phyloP scores from a whole-genome alignment of 768 basidiomycete genomes.

The Pseudohyphozyma bogoriensis region DNA sequence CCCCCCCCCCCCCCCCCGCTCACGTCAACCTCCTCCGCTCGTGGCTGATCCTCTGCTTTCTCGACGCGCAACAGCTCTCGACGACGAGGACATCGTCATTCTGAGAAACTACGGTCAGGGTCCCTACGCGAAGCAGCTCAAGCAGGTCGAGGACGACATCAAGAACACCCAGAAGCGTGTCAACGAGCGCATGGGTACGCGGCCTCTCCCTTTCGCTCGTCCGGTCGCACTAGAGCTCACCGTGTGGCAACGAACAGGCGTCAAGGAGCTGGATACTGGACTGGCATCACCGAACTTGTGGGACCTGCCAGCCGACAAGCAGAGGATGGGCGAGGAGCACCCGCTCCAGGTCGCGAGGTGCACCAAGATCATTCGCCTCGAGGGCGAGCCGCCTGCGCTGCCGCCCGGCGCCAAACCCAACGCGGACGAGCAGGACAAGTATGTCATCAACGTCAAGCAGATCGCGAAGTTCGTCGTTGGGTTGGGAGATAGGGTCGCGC shows the following conservation, averaged over 20 bases:
- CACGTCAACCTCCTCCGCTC: not conserved
- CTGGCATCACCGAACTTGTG: constrained; percentile 92
- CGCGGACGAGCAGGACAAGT: constrained; percentile 97
- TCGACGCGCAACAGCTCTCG: constrained; percentile 58
- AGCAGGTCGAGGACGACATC: constrained; percentile 81
- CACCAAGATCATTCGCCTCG: constrained; percentile 86
- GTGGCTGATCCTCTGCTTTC: not conserved
- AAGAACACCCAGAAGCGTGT: constrained; percentile 90
- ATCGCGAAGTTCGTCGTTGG: constrained; percentile 99
- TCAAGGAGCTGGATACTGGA: constrained; percentile 97
- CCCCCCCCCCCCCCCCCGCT: constrained; percentile 9
- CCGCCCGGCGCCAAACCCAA: constrained; percentile 57
- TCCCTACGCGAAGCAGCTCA: constrained; percentile 79
- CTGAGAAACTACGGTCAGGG: constrained; percentile 99
- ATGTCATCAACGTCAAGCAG: constrained; percentile 99
- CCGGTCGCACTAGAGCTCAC: not conserved
- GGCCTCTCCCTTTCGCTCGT: not conserved
- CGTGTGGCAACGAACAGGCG: constrained; percentile 46
- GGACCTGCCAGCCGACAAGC: constrained; percentile 88
- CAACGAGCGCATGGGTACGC: constrained; percentile 87
- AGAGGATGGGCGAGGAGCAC: constrained; percentile 83
- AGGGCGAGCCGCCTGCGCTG: constrained; percentile 14
- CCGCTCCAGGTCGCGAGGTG: constrained; percentile 94
- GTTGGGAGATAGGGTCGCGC: constrained; percentile 87
- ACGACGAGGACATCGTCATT: constrained; percentile 97